Evolutionary conservation across 1,139 yeast species (phyloP).

Genomic region (Protomyces pachydermus): DNA sequence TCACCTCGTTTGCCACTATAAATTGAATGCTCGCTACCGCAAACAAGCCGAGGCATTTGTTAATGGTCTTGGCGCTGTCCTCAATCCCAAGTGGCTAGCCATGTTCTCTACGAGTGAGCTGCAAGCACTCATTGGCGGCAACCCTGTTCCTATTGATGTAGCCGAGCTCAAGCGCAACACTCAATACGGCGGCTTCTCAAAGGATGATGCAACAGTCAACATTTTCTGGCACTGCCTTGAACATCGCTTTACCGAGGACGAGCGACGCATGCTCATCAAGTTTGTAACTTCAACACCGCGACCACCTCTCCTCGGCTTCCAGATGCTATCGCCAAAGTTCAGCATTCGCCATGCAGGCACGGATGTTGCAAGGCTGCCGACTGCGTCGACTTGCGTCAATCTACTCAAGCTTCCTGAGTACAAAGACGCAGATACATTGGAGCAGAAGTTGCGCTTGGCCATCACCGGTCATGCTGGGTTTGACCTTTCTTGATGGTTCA

Average conservation of each 20-base stretch:
- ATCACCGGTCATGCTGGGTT: slow-evolving; percentile 24
- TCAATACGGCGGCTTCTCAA: slow-evolving; percentile 58
- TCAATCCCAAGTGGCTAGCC: slow-evolving; percentile 68
- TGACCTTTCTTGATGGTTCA: slow-evolving; percentile 9
- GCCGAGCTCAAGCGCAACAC: slow-evolving; percentile 62
- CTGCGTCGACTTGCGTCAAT: slow-evolving; percentile 70
- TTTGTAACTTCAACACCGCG: slow-evolving; percentile 42
- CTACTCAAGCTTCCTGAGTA: slow-evolving; percentile 81
- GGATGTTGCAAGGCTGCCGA: slow-evolving; percentile 57
- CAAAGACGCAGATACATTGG: slow-evolving; percentile 52
- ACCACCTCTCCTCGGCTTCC: slow-evolving; percentile 86
- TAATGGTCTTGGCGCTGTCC: slow-evolving; percentile 63
- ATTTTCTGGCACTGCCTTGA: slow-evolving; percentile 72
- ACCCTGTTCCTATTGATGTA: slow-evolving; percentile 61
- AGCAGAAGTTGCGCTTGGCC: slow-evolving; percentile 36
- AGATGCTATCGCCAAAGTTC: slow-evolving; percentile 66
- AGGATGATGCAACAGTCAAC: slow-evolving; percentile 48
- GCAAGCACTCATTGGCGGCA: slow-evolving; percentile 83
- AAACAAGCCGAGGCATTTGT: slow-evolving; percentile 62
- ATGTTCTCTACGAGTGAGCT: slow-evolving; percentile 81
- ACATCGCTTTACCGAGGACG: slow-evolving; percentile 56
- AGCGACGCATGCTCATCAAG: slow-evolving; percentile 60
- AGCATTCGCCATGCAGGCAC: slow-evolving; percentile 71
- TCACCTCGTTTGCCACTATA: slow-evolving; percentile 72
- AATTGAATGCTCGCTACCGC: slow-evolving; percentile 59